phyloP scores from a whole-genome alignment of 2,329 filamentous ascomycete genomes.

The Lasiodiplodia hormozganensis region DNA sequence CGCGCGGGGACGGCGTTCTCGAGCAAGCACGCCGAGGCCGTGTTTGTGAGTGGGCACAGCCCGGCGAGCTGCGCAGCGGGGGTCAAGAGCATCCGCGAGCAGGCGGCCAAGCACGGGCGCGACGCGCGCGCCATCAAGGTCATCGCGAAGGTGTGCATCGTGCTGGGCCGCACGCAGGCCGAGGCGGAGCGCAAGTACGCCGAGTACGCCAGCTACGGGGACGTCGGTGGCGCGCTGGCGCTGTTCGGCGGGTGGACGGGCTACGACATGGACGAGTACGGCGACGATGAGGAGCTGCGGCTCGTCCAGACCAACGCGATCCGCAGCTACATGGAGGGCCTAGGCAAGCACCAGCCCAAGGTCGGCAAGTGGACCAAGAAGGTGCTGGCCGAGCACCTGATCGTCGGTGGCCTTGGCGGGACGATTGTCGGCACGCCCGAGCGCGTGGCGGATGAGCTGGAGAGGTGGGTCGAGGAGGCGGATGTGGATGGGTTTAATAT shows the following conservation, averaged over 20 bases:
- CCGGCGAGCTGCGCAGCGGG: slow-evolving; percentile 67
- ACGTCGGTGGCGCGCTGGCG: slow-evolving; percentile 70
- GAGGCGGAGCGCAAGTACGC: slow-evolving; percentile 70
- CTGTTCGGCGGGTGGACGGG: slow-evolving; percentile 79
- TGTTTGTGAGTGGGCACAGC: slow-evolving; percentile 72
- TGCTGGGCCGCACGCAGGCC: slow-evolving; percentile 70
- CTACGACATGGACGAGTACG: slow-evolving; percentile 67
- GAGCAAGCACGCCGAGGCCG: slow-evolving; percentile 73
- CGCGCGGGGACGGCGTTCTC: slow-evolving; percentile 71
- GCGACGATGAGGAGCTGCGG: slow-evolving; percentile 67
- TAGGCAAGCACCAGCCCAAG: slow-evolving; percentile 34
- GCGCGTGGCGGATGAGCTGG: slow-evolving; percentile 71
- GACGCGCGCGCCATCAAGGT: slow-evolving; percentile 70
- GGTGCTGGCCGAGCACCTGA: slow-evolving; percentile 71
- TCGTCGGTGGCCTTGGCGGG: slow-evolving; percentile 71
- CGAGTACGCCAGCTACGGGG: slow-evolving; percentile 67
- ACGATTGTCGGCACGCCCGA: slow-evolving; percentile 69
- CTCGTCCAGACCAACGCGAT: slow-evolving; percentile 26
- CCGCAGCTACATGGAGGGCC: slow-evolving; percentile 31
- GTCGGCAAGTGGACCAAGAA: slow-evolving; percentile 73
- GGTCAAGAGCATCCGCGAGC: slow-evolving; percentile 67
- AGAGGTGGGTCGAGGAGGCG: slow-evolving; percentile 71
- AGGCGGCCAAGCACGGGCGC: slow-evolving; percentile 62
- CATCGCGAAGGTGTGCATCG: slow-evolving; percentile 69
- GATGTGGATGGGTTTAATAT: slow-evolving; percentile 80